Evolutionary conservation across 352 stramenopile species (phyloP), one percentile per base, ranked within the genome.

Genomic region (Phytophthora nicotianae): DNA sequence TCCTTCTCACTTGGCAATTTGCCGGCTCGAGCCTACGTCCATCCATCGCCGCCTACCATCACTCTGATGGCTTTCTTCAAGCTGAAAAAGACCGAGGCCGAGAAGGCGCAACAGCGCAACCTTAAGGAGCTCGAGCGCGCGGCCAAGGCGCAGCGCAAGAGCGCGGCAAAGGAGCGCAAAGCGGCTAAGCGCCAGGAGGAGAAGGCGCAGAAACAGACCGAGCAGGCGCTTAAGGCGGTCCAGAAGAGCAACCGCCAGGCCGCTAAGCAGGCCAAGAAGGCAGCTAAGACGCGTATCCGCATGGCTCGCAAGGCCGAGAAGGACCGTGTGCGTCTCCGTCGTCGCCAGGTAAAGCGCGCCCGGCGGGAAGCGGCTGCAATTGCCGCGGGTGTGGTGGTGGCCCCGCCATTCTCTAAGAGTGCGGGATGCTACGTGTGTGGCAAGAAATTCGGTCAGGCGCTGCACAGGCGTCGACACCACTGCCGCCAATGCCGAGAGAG

Each of bases 401-500:
- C 50, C 0, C 72, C 75, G 10, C 48, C 40, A 13, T 83, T 90
- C 32, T 20, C 54, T 9, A 74, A 83, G 52, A 72, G 65, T 33
- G 17, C 29, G 1, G 46, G 63, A 50, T 90, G 81, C 50, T 61
- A 46, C 29, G 70, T 79, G 26, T 90, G 81, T 48, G 70, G 57
- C 5, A 67, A 69, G 35, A 40, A 42, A 11, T 91, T 91, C 62
- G 61, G 62, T 14, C 33, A 52, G 14, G 50, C 70, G 43, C 45
- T 68, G 45, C 62, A 61, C 16, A 60, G 62, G 0, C 62, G 74
- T 50, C 82, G 82, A n/a, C 72, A 89, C 52, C 82, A 91, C 65
- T 91, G 82, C 63, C 80, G 80, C 35, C 77, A 85, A 47, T 91
- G 82, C 43, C 72, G 82, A 41, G 67, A 83, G 26, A 88, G 77